Evolutionary conservation across 163 green algal genomes (phyloP), one percentile per base, ranked within the genome.

Genomic region (Picocystis sp.): DNA sequence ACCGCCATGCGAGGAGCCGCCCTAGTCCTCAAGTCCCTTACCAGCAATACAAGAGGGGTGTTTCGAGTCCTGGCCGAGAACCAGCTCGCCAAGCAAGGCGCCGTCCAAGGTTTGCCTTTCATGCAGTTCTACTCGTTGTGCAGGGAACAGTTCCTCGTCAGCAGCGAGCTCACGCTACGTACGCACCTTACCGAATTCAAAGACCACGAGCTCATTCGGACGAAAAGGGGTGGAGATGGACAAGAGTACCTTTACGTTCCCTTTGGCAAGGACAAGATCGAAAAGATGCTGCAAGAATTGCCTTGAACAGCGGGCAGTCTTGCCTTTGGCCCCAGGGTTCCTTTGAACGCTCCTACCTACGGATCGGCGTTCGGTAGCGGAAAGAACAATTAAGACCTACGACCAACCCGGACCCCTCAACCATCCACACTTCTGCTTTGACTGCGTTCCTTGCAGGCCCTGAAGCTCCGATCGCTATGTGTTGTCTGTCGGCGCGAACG

Each of bases 101-200:
- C 3, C 8, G 44, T 33, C 3, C 44, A 50, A 23, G 44, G 21
- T 15, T 92, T 81, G 61, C 64, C 72, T n/a, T 19, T 44, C 35
- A 21, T 15, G 29, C n/a, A 13, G 3, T 50, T 34, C 13, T 54
- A 65, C 62, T 44, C 38, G 3, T 50, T 72, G 50, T 92, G 81
- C 58, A 69, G 81, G 0, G 78, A 93, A 67, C 66, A 76, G 14
- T 93, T 93, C 52, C 64, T 95, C 34, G 69, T 87, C 2, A 82
- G 63, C 50, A 82, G 73, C 60, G 81, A 94, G 60, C 50, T 67
- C 11, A 75, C 77, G 10, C 70, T 96, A 29, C 71, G 71, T 13
- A 60, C 60, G 0, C 75, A 89, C 58, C 72, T 95, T 5, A 78
- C 68, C 5, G 87, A 96, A 73, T 95, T 94, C 64, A 53, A 58